These are phyloP conservation scores for Saturnispora quitensis DNA, from an alignment of 805 yeast species.

Conservation along the genomic window DNA sequence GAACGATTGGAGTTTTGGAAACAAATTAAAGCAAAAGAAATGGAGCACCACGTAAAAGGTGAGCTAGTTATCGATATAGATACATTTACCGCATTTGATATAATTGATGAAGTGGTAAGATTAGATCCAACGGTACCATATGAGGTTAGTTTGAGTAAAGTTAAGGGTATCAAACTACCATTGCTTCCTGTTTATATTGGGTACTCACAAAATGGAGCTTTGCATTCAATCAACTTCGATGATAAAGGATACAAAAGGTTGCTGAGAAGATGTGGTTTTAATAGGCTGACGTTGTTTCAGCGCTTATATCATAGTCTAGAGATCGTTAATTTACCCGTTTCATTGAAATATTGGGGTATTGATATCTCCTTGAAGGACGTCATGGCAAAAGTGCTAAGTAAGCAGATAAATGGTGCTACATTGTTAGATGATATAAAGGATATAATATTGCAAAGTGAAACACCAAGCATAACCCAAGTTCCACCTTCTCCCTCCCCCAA, in stretches of 20 bases:
- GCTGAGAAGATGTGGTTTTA: not conserved
- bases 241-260: constrained; percentile 1
- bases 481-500: not conserved
- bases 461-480: not conserved
- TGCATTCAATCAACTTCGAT: not conserved
- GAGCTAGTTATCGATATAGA: not conserved
- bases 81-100: not conserved
- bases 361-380: not conserved
- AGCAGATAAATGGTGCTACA: not conserved
- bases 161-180: constrained; percentile 7
- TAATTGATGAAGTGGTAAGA: not conserved
- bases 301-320: constrained; percentile 1
- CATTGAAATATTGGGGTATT: not conserved
- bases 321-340: not conserved
- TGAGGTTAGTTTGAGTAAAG: not conserved
- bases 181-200: constrained; percentile 15
- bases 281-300: not conserved
- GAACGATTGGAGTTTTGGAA: constrained; percentile 11
- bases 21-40: not conserved
- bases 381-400: not conserved
- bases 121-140: constrained; percentile 1
- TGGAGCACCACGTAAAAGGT: constrained; percentile 6
- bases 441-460: not conserved
- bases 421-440: not conserved
- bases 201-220: constrained; percentile 1